These are phyloP conservation scores for Sugiyamaella lignohabitans DNA, from an alignment of 805 yeast species.

Conservation along the genomic window DNA sequence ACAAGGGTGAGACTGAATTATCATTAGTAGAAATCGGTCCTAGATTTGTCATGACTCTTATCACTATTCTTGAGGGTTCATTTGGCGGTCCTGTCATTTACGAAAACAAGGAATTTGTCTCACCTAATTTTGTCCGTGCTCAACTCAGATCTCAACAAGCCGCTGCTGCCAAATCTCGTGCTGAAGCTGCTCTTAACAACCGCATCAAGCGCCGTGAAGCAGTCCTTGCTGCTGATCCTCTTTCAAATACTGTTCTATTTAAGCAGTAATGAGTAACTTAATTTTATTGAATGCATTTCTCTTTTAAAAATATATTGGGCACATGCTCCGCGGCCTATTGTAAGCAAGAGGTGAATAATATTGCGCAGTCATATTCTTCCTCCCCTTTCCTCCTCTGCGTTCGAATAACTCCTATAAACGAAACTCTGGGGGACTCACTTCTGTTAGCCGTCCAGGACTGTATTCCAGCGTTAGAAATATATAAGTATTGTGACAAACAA, in stretches of 20 bases:
- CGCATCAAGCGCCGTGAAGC: conserved; percentile 70
- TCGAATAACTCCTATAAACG: no score
- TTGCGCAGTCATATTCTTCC: no score
- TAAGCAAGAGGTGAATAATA: no score
- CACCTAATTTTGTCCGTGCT: conserved; percentile 92
- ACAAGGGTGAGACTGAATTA: conserved; percentile 47
- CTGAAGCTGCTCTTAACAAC: conserved; percentile 70
- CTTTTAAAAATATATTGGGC: no score
- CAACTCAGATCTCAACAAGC: conserved; percentile 78
- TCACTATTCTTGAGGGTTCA: conserved; percentile 89
- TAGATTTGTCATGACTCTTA: conserved; percentile 85
- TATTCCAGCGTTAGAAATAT: no score
- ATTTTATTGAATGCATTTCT: neutral
- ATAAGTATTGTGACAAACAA: no score
- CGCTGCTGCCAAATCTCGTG: conserved; percentile 65
- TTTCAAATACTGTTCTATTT: conserved; percentile 71
- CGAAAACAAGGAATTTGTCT: conserved; percentile 93
- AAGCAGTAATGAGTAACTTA: no score
- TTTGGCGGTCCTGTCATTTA: conserved; percentile 97
- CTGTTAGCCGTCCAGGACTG: no score
- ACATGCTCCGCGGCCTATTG: no score
- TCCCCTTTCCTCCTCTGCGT: neutral
- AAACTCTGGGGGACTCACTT: no score
- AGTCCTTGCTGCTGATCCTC: conserved; percentile 69
- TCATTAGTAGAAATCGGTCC: conserved; percentile 95